A percentile compares a stretch with the other conserved stretches of the same genome.
Evolutionary conservation across 1,284 basidiomycete genomes (phyloP).

Genomic region (Melampsora americana): DNA sequence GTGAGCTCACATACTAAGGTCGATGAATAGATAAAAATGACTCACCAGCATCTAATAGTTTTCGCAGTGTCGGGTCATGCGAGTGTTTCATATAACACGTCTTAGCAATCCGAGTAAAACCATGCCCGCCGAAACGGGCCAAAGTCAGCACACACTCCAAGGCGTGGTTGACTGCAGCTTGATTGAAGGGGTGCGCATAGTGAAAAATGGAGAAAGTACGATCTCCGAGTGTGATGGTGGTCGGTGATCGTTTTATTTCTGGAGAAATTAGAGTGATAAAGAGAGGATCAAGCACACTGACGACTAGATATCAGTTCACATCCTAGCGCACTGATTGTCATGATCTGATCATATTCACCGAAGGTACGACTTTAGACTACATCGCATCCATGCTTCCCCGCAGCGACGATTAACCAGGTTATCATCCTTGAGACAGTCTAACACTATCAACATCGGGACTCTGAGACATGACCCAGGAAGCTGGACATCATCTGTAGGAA

Average conservation of each 20-base stretch:
- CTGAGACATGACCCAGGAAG: conserved; percentile 76
- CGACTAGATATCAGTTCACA: conserved; percentile 10
- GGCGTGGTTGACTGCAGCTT: conserved; percentile 64
- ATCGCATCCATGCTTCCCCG: conserved; percentile 93
- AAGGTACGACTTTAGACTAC: conserved; percentile 81
- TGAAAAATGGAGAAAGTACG: conserved; percentile 65
- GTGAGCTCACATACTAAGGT: neutral
- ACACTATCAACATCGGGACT: conserved; percentile 77
- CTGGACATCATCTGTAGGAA: conserved; percentile 67
- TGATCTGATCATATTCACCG: conserved; percentile 60
- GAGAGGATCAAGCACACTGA: conserved; percentile 79
- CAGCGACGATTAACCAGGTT: conserved; percentile 70
- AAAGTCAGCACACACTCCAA: conserved; percentile 74
- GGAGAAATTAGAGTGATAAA: conserved; percentile 74
- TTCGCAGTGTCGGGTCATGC: conserved; percentile 58
- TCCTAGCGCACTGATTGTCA: neutral
- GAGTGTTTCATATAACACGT: conserved; percentile 64
- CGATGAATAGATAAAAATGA: conserved; percentile 57
- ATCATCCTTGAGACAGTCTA: conserved; percentile 74
- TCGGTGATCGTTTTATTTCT: conserved; percentile 61
- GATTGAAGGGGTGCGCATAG: conserved; percentile 74
- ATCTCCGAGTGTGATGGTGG: conserved; percentile 61
- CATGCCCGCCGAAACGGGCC: conserved; percentile 80
- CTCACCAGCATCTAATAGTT: conserved; percentile 62
- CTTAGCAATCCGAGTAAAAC: conserved; percentile 69